These are phyloP conservation scores for Butyriboletus appendiculatus DNA, from an alignment of 1,284 basidiomycete species.

Conservation along the genomic window DNA sequence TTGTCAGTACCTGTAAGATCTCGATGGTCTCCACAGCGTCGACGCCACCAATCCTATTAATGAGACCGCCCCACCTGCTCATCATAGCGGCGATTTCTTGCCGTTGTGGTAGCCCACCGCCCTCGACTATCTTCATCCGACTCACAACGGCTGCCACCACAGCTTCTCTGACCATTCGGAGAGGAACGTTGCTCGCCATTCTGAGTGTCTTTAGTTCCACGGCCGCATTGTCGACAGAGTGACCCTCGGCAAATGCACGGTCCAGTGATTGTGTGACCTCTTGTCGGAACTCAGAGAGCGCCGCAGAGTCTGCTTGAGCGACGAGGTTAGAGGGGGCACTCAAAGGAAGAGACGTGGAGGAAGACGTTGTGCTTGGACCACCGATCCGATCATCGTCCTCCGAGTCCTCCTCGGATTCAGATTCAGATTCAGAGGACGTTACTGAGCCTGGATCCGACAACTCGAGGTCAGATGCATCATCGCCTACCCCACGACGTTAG, in stretches of 20 bases:
- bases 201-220: constrained; percentile 93
- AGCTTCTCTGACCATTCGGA: constrained; percentile 75
- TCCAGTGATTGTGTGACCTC: constrained; percentile 84
- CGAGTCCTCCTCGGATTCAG: constrained; percentile 32
- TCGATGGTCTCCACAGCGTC: constrained; percentile 74
- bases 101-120: constrained; percentile 54
- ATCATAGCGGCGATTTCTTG: constrained; percentile 60
- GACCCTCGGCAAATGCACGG: constrained; percentile 87
- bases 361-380: constrained; percentile 43
- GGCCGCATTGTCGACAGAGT: constrained; percentile 88
- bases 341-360: constrained; percentile 40
- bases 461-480: constrained; percentile 58
- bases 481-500: constrained; percentile 44
- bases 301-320: constrained; percentile 43
- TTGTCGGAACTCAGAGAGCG: constrained; percentile 69
- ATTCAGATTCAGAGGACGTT: constrained; percentile 40
- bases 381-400: constrained; percentile 33
- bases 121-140: constrained; percentile 58
- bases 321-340: constrained; percentile 38
- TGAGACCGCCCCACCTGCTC: constrained; percentile 69
- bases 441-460: constrained; percentile 59
- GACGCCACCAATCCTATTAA: constrained; percentile 73
- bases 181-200: constrained; percentile 90
- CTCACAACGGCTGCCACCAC: constrained; percentile 76
- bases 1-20: constrained; percentile 60